A percentile compares a stretch with the other conserved stretches of the same genome.
phyloP scores from a whole-genome alignment of 352 stramenopile species.

The Pythium folliculosum region DNA sequence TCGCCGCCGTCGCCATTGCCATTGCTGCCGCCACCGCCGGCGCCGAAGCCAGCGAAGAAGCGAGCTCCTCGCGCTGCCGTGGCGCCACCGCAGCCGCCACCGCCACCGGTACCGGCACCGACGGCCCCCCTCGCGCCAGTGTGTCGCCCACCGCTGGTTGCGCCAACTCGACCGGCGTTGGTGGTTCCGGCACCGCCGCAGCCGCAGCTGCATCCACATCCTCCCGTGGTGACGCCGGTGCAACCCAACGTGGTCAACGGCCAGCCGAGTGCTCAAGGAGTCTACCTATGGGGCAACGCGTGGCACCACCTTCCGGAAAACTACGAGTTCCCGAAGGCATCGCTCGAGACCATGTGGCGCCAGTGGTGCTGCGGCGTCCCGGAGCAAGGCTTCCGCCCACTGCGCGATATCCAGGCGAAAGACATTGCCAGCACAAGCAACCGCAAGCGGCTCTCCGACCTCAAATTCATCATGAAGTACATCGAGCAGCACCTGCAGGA shows the following conservation, averaged over 20 bases:
- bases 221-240: not conserved
- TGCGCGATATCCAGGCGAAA: slow-evolving; percentile 21
- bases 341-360: slow-evolving; percentile 30
- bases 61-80: not conserved
- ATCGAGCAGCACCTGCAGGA: slow-evolving; percentile 25
- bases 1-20: not conserved
- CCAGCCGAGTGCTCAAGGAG: not conserved
- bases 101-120: not conserved
- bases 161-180: not conserved
- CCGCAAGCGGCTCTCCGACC: slow-evolving; percentile 33
- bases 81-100: not conserved
- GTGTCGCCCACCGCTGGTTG: not conserved
- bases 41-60: slow-evolving; percentile 1
- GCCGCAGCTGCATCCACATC: not conserved
- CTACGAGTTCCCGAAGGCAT: slow-evolving; percentile 30
- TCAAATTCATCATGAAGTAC: slow-evolving; percentile 33
- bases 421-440: slow-evolving; percentile 24
- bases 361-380: slow-evolving; percentile 31
- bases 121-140: not conserved
- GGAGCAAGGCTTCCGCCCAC: slow-evolving; percentile 6
- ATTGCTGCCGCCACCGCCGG: not conserved
- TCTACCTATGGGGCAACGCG: slow-evolving; percentile 33
- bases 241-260: not conserved
- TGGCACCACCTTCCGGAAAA: slow-evolving; percentile 34
- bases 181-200: not conserved